Evolutionary conservation across 345 rosid genomes (phyloP).

Genomic region (Corchorus olitorius): DNA sequence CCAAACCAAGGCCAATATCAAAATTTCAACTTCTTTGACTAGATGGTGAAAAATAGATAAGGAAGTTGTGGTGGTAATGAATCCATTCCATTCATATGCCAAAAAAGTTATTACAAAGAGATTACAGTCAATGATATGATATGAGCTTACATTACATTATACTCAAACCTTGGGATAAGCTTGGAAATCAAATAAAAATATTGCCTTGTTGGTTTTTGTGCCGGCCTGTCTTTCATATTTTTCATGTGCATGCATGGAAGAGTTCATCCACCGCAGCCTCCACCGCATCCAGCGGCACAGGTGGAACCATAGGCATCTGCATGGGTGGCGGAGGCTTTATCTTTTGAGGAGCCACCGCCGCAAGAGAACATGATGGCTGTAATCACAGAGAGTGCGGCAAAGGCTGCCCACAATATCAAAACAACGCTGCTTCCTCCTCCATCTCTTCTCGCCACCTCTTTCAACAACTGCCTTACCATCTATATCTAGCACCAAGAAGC

Average conservation of each 20-base stretch:
- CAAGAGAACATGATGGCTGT: slow-evolving; percentile 12
- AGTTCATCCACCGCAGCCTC: background rate
- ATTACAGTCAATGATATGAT: too few species aligned
- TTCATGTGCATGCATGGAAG: background rate
- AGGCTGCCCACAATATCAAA: slow-evolving; percentile 8
- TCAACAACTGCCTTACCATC: slow-evolving; percentile 2
- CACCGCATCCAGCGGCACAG: slow-evolving; percentile 15
- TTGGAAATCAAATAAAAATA: background rate
- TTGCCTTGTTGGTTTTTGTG: background rate
- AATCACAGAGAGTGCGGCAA: slow-evolving; percentile 4
- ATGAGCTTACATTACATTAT: background rate
- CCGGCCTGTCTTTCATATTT: background rate
- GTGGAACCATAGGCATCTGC: background rate
- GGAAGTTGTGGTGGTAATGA: too few species aligned
- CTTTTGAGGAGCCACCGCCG: slow-evolving; percentile 17
- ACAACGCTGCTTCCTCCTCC: background rate
- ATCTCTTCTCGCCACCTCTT: background rate
- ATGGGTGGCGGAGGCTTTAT: slow-evolving; percentile 11
- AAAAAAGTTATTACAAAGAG: too few species aligned
- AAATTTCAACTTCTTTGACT: too few species aligned
- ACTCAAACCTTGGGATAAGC: background rate
- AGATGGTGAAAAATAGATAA: too few species aligned
- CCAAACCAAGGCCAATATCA: too few species aligned
- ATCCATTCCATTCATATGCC: too few species aligned
- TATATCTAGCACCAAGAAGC: background rate